Base-by-base conservation (phyloP, 2,329 filamentous ascomycete species). In the Colletotrichum lentis region DNA sequence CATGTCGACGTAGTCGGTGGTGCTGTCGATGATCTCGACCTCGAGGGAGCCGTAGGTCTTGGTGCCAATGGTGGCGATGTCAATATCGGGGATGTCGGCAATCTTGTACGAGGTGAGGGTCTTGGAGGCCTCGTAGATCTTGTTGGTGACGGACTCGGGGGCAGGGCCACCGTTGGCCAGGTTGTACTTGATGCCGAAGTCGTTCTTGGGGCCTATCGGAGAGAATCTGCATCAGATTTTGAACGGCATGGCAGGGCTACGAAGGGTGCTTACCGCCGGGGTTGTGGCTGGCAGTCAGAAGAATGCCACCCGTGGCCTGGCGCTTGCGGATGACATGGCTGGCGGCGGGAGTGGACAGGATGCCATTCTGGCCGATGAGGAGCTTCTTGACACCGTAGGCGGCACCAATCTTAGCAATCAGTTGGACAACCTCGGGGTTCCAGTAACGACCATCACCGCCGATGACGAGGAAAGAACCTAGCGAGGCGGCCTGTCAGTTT, bases 101-200 rank as follows among this genome's bases (percentile, higher is more conserved):
- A 97, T 91, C 83, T 97, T 97, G 88, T 98, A 99, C 58, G 91
- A 93, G 52, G 89, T 92, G 74, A 99, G 86, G 71, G 86, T 89
- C 86, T 97, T 98, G 74, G 95, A 95, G 70, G 90, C 89, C 75
- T 95, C 93, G 83, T 88, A 98, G 80, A 99, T 98, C 85, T 97
- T 97, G 89, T 99, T 96, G 73, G 96, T 99, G 73, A 99, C 93
- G 62, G 92, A 91, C 81, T 99, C 96, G 67, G 96, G 96, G 64
- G 96, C 96, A 50, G 96, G 96, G 64, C 94, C 96, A 75, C 96
- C 96, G 77, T 99, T 98, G 79, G 93, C 86, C 68, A 99, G 86
- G 86, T 99, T 99, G 88, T 99, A 99, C 85, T 99, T 99, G 90
- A 99, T 99, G 74, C 96, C 96, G 76, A 99, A 99, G 82, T 99